These are phyloP conservation scores for Phytopythium chamaehyphon DNA, from an alignment of 352 stramenopile species.

Conservation along the genomic window DNA sequence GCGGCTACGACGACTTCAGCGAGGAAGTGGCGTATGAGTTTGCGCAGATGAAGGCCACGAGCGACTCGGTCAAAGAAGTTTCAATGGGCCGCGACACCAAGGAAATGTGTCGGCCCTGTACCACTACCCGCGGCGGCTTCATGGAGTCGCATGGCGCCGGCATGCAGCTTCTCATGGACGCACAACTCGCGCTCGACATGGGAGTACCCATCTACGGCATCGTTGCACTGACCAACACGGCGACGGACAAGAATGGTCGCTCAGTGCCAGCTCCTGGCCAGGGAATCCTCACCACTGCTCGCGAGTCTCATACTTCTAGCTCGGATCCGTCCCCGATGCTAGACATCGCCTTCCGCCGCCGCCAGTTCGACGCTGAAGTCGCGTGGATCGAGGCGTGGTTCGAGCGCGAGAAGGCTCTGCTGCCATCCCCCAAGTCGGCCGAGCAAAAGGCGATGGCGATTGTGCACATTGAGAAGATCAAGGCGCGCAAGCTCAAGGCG, in stretches of 20 bases:
- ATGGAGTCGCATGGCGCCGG: constrained; percentile 88
- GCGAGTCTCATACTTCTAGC: constrained; percentile 24
- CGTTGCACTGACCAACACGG: constrained; percentile 77
- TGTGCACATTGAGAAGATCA: constrained; percentile 53
- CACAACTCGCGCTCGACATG: constrained; percentile 83
- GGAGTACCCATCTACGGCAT: constrained; percentile 84
- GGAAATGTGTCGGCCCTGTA: constrained; percentile 83
- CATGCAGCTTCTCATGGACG: constrained; percentile 87
- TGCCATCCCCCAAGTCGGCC: constrained; percentile 21
- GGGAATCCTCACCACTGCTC: constrained; percentile 80
- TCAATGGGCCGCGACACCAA: constrained; percentile 72
- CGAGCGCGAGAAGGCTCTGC: constrained; percentile 43
- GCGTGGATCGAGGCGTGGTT: constrained; percentile 71
- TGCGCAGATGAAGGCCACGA: constrained; percentile 87
- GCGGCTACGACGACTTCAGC: constrained; percentile 84
- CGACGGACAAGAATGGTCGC: constrained; percentile 87
- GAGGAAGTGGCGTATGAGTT: constrained; percentile 85
- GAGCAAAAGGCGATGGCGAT: constrained; percentile 10
- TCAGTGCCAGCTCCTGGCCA: constrained; percentile 80
- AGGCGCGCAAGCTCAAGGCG: constrained; percentile 56
- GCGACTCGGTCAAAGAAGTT: constrained; percentile 75
- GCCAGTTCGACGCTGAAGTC: constrained; percentile 71
- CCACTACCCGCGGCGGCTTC: constrained; percentile 73
- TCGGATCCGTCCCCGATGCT: constrained; percentile 43
- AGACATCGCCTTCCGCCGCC: constrained; percentile 64